Conservation (phyloP, 192 early-diverging fungal genomes). For the Podila clonocystis region DNA sequence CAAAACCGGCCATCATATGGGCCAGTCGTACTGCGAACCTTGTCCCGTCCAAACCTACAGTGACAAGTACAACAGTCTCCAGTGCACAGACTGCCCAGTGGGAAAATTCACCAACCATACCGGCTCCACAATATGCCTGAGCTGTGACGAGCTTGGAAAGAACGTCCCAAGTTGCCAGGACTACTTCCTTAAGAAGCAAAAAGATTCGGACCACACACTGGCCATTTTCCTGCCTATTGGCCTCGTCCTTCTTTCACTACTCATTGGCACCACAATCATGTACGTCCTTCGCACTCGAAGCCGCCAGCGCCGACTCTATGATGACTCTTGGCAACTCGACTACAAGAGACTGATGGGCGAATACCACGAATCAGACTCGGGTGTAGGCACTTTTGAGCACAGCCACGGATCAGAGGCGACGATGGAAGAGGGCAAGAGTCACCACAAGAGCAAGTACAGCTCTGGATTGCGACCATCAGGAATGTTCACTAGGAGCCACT, state of each 20-base stretch:
- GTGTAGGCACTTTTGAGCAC: conserved; percentile 16
- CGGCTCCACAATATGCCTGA: conserved; percentile 17
- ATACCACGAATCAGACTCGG: conserved; percentile 24
- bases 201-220: conserved; percentile 9
- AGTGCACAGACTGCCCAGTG: conserved; percentile 18
- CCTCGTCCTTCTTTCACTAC: not conserved
- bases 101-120: conserved; percentile 29
- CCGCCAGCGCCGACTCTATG: conserved; percentile 25
- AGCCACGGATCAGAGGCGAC: not conserved
- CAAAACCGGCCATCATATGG: conserved; percentile 1
- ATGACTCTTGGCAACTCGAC: conserved; percentile 49
- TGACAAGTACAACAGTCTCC: conserved; percentile 17
- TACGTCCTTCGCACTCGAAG: conserved; percentile 19
- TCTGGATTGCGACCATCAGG: conserved; percentile 16
- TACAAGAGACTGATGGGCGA: conserved; percentile 46
- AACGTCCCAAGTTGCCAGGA: conserved; percentile 9
- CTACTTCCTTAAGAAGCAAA: conserved; percentile 18
- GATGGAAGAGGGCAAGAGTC: not conserved
- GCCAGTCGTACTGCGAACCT: conserved; percentile 19
- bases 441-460: not conserved
- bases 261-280: not conserved
- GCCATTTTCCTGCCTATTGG: conserved; percentile 30
- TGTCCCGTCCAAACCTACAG: conserved; percentile 25
- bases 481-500: conserved; percentile 37
- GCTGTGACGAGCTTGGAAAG: conserved; percentile 27